Percentiles rank a stretch among this genome's conserved stretches.
These are phyloP conservation scores for Chloris gayana DNA, from an alignment of 176 grass and related monocot genomes.

Conservation along the genomic window DNA sequence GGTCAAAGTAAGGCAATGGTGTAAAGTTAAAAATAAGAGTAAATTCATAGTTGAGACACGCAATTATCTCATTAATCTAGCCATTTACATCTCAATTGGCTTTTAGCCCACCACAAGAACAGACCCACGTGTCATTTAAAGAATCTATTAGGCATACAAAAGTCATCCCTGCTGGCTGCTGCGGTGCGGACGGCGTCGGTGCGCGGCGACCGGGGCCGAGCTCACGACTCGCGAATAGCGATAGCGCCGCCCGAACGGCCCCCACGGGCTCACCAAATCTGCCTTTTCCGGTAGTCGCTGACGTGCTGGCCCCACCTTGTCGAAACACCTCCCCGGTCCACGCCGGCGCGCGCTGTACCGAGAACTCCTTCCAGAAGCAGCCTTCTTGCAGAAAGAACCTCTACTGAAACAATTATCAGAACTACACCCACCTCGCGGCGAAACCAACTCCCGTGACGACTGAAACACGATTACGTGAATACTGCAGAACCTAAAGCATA, in stretches of 20 bases:
- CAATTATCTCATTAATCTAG: too few species aligned
- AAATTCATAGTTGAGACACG: too few species aligned
- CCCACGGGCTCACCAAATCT: neutral
- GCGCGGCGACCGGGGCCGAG: neutral
- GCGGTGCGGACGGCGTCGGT: constrained; percentile 4
- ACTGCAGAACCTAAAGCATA: neutral
- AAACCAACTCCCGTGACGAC: too few species aligned
- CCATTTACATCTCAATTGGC: too few species aligned
- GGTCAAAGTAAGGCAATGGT: too few species aligned
- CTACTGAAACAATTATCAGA: neutral
- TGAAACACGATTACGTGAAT: neutral
- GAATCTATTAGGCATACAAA: too few species aligned
- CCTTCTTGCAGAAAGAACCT: neutral
- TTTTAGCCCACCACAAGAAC: too few species aligned
- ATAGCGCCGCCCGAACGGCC: constrained; percentile 19
- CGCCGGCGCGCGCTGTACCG: constrained; percentile 11
- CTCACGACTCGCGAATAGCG: neutral
- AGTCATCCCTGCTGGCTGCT: neutral
- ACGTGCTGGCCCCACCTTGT: constrained; percentile 5
- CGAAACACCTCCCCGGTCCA: neutral
- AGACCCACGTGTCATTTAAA: too few species aligned
- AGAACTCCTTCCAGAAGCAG: constrained; percentile 1
- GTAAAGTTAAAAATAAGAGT: too few species aligned
- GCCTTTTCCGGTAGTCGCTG: constrained; percentile 28
- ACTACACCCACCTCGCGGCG: too few species aligned